These are phyloP conservation scores for Herpetomonas tarakana DNA, from an alignment of 208 protist species.

Conservation along the genomic window DNA sequence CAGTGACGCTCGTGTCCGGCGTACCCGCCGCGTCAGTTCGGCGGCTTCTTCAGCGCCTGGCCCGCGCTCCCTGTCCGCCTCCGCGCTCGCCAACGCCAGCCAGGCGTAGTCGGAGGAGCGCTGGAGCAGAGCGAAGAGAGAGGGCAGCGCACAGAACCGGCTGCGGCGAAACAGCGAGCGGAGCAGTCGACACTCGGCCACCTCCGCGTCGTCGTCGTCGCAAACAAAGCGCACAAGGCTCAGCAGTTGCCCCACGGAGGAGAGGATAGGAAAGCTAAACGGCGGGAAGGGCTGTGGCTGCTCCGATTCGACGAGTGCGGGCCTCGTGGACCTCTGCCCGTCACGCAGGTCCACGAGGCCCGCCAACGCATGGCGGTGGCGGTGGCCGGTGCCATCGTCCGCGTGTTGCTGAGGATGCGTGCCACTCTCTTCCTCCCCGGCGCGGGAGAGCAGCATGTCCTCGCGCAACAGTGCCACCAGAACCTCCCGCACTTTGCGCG, in stretches of 20 bases:
- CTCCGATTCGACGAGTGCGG: too few relatives aligned
- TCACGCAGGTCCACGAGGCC: too few relatives aligned
- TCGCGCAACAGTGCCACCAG: slow-evolving; percentile 33
- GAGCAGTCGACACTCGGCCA: slow-evolving; percentile 26
- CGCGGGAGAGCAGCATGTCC: slow-evolving; percentile 15
- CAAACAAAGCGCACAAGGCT: slow-evolving; percentile 20
- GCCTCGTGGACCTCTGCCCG: too few relatives aligned
- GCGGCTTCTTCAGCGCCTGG: background rate
- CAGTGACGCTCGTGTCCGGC: background rate
- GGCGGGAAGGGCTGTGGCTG: slow-evolving; percentile 25
- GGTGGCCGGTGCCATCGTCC: too few relatives aligned
- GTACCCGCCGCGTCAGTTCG: background rate
- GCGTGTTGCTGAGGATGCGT: too few relatives aligned
- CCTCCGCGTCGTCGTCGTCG: slow-evolving; percentile 20
- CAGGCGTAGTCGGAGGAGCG: slow-evolving; percentile 12
- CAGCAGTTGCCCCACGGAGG: slow-evolving; percentile 27
- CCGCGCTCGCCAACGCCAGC: background rate
- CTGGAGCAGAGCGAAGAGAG: slow-evolving; percentile 24
- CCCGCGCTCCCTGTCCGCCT: background rate
- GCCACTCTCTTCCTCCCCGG: background rate
- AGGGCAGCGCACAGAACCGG: slow-evolving; percentile 18
- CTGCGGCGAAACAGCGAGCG: slow-evolving; percentile 33
- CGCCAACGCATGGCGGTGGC: too few relatives aligned
- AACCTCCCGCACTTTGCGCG: slow-evolving; percentile 6
- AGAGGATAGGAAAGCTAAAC: slow-evolving; percentile 20